These are phyloP conservation scores for Canavalia ensiformis DNA, from an alignment of 306 rosid species.

Conservation along the genomic window DNA sequence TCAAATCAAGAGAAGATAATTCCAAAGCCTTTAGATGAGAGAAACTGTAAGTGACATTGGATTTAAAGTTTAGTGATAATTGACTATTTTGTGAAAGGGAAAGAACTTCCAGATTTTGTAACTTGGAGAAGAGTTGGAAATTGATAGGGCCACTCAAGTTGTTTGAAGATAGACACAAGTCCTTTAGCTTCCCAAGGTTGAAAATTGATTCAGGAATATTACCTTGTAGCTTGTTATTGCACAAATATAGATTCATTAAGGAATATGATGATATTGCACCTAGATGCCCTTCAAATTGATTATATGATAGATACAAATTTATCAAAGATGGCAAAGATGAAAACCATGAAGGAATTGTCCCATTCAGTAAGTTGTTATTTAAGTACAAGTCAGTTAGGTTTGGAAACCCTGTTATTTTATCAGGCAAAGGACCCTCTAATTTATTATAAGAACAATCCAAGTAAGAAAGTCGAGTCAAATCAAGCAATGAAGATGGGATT, in stretches of 20 bases:
- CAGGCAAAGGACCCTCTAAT: not conserved
- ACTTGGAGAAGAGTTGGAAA: not conserved
- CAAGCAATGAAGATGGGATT: not conserved
- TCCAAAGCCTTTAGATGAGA: not conserved
- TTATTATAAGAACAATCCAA: slow-evolving; percentile 1
- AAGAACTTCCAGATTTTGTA: not conserved
- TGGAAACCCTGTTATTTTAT: not conserved
- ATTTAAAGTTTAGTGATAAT: not conserved
- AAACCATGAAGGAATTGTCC: slow-evolving; percentile 36
- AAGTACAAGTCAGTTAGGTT: not conserved
- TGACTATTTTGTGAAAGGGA: not conserved
- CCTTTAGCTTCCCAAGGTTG: not conserved
- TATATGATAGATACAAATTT: not conserved
- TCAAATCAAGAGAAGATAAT: not conserved
- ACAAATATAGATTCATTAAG: not conserved
- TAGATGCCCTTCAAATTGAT: slow-evolving; percentile 2
- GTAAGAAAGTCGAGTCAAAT: not conserved
- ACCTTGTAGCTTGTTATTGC: slow-evolving; percentile 14
- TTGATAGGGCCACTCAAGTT: not conserved
- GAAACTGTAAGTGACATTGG: not conserved
- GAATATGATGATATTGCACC: not conserved
- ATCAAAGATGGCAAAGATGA: not conserved
- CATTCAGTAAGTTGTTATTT: not conserved
- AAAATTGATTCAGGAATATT: slow-evolving; percentile 34
- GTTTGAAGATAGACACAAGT: not conserved